These are phyloP conservation scores for Agastache rugosa DNA, from an alignment of 257 asterid species.

Conservation along the genomic window DNA sequence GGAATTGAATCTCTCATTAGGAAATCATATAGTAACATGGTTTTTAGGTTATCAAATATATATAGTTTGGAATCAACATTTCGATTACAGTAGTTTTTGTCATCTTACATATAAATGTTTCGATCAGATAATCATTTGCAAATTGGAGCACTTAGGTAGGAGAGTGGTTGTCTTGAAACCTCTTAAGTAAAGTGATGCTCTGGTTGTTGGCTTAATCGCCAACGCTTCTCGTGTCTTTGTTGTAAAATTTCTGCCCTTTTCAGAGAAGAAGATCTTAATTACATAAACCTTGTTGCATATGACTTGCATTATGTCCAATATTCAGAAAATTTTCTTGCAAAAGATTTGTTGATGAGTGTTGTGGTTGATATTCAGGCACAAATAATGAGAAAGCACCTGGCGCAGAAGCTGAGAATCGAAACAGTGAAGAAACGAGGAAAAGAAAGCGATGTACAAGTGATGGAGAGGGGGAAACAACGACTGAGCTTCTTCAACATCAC, in stretches of 20 bases:
- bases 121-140: neutral
- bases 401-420: conserved; percentile 46
- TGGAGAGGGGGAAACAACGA: conserved; percentile 48
- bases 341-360: neutral
- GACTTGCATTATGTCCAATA: no score
- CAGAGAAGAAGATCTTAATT: neutral
- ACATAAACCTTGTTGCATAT: no score
- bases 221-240: neutral
- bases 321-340: neutral
- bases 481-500: conserved; percentile 46
- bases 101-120: neutral
- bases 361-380: conserved; percentile 51
- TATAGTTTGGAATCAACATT: neutral
- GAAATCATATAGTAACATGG: neutral
- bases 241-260: neutral
- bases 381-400: conserved; percentile 55
- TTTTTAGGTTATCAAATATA: neutral
- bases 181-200: no score
- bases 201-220: no score
- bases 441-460: conserved; percentile 57
- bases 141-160: no score
- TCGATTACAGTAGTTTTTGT: neutral
- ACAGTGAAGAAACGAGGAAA: conserved; percentile 59
- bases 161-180: no score
- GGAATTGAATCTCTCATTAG: neutral